Percentiles rank a stretch among this genome's conserved stretches.
These are phyloP conservation scores for Cryptococcus floricola DNA, from an alignment of 1,284 basidiomycete genomes.

Conservation along the genomic window DNA sequence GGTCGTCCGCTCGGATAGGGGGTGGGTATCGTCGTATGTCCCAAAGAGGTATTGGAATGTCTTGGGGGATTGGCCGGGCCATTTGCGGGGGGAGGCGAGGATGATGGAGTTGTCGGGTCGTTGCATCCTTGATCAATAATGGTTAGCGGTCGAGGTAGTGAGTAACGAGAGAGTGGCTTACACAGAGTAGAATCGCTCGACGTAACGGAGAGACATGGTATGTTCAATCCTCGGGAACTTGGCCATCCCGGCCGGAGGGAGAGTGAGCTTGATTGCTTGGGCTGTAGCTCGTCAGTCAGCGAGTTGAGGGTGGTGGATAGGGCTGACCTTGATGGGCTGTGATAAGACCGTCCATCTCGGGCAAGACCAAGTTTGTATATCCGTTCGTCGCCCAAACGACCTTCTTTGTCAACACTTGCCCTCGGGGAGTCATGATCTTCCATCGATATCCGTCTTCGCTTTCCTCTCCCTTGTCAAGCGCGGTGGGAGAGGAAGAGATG, in stretches of 20 bases:
- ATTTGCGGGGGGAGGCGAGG: conserved; percentile 32
- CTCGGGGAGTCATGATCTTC: conserved; percentile 32
- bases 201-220: conserved; percentile 32
- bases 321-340: conserved; percentile 17
- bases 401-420: conserved; percentile 17
- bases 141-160: neutral
- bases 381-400: conserved; percentile 36
- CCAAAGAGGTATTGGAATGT: neutral
- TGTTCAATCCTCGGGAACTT: conserved; percentile 19
- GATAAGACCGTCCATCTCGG: conserved; percentile 26
- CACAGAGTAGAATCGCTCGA: conserved; percentile 37
- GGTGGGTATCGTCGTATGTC: conserved; percentile 22
- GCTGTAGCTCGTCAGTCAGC: conserved; percentile 12
- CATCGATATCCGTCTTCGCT: conserved; percentile 8
- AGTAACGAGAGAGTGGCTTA: conserved; percentile 6
- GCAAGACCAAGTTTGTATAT: conserved; percentile 24
- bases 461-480: neutral
- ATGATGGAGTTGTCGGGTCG: conserved; percentile 34
- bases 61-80: conserved; percentile 6
- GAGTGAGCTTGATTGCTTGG: conserved; percentile 33
- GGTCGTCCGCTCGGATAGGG: conserved; percentile 12
- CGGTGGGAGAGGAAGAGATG: too few relatives aligned
- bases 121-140: conserved; percentile 15
- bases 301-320: neutral
- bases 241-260: conserved; percentile 19